These are phyloP conservation scores for Termitomyces sp. DNA, from an alignment of 768 basidiomycete genomes.

Conservation along the genomic window DNA sequence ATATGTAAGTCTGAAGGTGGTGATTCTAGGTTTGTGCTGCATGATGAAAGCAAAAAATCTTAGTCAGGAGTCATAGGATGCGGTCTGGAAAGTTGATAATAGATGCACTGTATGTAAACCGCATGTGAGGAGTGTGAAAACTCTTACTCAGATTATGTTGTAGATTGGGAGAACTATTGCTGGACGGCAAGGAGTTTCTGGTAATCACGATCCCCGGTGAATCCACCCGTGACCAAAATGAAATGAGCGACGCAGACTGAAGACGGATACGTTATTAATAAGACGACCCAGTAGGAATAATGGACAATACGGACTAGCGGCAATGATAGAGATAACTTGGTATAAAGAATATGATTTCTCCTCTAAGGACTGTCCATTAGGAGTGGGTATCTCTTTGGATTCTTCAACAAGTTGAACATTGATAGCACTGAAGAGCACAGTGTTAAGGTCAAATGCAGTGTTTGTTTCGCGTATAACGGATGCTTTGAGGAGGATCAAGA, in stretches of 20 bases:
- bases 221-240: conserved; percentile 37
- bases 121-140: not conserved
- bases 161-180: conserved; percentile 26
- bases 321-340: conserved; percentile 29
- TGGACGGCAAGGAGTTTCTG: conserved; percentile 38
- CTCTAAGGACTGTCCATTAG: conserved; percentile 3
- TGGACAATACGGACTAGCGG: conserved; percentile 26
- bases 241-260: conserved; percentile 46
- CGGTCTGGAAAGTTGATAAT: not conserved
- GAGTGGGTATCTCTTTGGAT: conserved; percentile 10
- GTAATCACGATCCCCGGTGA: conserved; percentile 40
- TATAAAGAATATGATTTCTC: conserved; percentile 25
- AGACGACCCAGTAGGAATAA: not conserved
- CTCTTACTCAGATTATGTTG: conserved; percentile 1
- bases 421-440: conserved; percentile 37
- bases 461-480: conserved; percentile 43
- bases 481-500: conserved; percentile 20
- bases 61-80: not conserved
- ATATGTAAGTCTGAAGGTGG: not conserved
- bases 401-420: conserved; percentile 14
- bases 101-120: not conserved
- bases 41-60: not conserved
- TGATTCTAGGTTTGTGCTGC: not conserved
- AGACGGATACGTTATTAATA: conserved; percentile 1
- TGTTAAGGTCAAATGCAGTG: conserved; percentile 43